phyloP scores from a whole-genome alignment of 2,329 filamentous ascomycete species.

The Penicillium sp. region DNA sequence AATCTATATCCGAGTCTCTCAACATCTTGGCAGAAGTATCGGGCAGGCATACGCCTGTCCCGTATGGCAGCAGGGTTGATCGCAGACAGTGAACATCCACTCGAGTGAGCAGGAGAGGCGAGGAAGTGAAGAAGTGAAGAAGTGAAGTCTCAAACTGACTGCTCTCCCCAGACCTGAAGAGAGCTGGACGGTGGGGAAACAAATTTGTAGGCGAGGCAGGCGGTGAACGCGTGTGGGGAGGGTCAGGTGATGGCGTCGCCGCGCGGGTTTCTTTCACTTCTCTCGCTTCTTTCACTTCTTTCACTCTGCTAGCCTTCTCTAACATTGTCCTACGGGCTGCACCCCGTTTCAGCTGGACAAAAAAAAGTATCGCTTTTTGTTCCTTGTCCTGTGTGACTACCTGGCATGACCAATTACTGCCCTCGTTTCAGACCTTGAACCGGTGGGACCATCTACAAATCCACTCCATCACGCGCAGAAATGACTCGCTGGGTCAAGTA shows the following conservation, averaged over 20 bases:
- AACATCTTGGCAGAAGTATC: slow-evolving; percentile 17
- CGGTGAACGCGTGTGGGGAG: slow-evolving; percentile 9
- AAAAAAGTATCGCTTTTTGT: no score
- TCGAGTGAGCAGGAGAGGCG: neutral
- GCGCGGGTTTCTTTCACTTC: neutral
- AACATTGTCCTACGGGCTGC: no score
- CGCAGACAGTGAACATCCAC: slow-evolving; percentile 11
- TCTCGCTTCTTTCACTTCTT: neutral
- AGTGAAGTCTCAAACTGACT: neutral
- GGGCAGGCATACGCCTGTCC: slow-evolving; percentile 24
- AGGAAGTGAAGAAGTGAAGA: neutral
- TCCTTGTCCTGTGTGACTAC: no score
- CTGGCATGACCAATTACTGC: no score
- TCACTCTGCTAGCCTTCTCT: no score
- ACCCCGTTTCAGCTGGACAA: no score
- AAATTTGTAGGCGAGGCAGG: slow-evolving; percentile 16
- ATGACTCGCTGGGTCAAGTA: no score
- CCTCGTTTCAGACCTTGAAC: no score
- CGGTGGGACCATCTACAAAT: no score
- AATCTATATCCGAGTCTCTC: slow-evolving; percentile 28
- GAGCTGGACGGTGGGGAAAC: slow-evolving; percentile 4
- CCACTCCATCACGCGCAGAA: no score
- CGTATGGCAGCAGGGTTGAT: slow-evolving; percentile 6
- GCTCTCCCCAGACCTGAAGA: neutral
- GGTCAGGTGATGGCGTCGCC: slow-evolving; percentile 6